Evolutionary conservation across 306 rosid genomes (phyloP).

Genomic region (Trifolium subterraneum): DNA sequence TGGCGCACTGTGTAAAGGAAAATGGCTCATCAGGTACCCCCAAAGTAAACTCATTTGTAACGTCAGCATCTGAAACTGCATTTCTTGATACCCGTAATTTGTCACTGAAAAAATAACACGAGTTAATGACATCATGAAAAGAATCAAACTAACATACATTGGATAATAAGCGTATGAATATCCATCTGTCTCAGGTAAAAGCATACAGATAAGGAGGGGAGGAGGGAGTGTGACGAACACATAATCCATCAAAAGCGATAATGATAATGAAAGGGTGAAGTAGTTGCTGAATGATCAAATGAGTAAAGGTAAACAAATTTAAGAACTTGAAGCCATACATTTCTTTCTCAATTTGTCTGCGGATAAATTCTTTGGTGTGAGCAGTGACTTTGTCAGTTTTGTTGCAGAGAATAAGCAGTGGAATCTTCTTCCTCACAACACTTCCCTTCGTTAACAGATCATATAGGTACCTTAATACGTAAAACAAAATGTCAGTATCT

Average conservation of each 20-base stretch:
- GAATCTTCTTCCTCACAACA: conserved; percentile 90
- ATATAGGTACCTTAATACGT: conserved; percentile 68
- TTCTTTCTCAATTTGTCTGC: conserved; percentile 90
- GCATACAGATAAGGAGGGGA: not conserved
- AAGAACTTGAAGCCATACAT: conserved; percentile 61
- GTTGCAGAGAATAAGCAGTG: conserved; percentile 87
- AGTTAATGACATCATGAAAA: conserved; percentile 32
- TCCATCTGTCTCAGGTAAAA: too few relatives aligned
- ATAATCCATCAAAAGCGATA: conserved; percentile 11
- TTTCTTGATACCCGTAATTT: conserved; percentile 84
- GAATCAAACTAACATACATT: not conserved
- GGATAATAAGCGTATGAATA: conserved; percentile 3
- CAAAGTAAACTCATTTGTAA: conserved; percentile 75
- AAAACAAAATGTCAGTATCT: conserved; percentile 36
- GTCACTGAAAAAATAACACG: conserved; percentile 60
- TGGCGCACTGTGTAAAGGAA: conserved; percentile 77
- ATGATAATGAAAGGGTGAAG: conserved; percentile 15
- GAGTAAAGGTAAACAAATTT: conserved; percentile 2
- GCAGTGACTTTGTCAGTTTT: conserved; percentile 95
- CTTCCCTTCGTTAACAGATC: conserved; percentile 87
- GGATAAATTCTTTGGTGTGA: conserved; percentile 90
- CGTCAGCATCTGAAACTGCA: conserved; percentile 79
- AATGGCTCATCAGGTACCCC: conserved; percentile 74
- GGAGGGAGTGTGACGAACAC: not conserved
- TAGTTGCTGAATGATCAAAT: conserved; percentile 18